Evolutionary conservation across 306 rosid genomes (phyloP), one percentile per base, ranked within the genome.

Genomic region (Fragaria vesca): DNA sequence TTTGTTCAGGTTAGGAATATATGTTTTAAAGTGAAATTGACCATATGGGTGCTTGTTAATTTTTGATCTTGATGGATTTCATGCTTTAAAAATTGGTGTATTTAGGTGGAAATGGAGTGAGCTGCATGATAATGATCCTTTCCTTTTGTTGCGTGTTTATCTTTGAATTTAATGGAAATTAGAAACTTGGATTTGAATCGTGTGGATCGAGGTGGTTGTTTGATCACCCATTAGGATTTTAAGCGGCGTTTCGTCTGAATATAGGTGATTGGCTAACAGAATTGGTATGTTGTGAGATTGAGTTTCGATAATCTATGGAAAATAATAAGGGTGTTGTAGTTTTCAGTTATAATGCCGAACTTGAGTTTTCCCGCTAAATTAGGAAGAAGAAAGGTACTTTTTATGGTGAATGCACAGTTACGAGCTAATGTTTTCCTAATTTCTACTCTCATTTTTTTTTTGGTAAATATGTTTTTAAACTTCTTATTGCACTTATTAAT

Each of bases 21-120:
- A n/a, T 17, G 18, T 30, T 38, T 12, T 26, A n/a, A 68, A 66
- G 6, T 55, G n/a, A 11, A 77, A 57, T 66, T 48, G 43, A 47
- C 13, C 36, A 62, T 67, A 13, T 66, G 85, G 76, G 82, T 66
- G 62, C 4, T 66, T 32, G n/a, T 77, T 47, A 57, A 18, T 55
- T 72, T 73, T 82, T 24, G 21, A 68, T 67, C 42, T 73, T 28
- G 40, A 4, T 67, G 16, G 42, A 47, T 36, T 70, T 78, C 82
- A 28, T 66, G 76, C 40, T 8, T 46, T 20, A n/a, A 12, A 12
- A 82, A 13, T 55, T 45, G 62, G 34, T 52, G 12, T 62, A 76
- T 77, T 73, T 68, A 12, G 78, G 67, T n/a, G 55, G 13, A 48
- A 67, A 43, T 36, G 52, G 34, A 78, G 63, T 48, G 76, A 66